Base-by-base conservation (phyloP, 2,329 filamentous ascomycete species). In the Fusarium cyanostomum region DNA sequence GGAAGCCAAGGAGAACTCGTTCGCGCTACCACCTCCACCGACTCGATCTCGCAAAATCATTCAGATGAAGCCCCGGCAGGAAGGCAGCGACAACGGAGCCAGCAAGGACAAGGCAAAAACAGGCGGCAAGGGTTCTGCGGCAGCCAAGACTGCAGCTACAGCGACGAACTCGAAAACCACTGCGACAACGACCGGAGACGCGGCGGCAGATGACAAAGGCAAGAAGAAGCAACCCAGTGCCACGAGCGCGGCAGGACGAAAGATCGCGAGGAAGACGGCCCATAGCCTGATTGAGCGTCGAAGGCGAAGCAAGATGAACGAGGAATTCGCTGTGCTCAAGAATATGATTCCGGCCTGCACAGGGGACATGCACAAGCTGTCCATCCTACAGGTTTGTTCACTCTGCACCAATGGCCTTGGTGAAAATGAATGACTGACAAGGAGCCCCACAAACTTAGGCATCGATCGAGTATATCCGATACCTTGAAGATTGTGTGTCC, bases 361-460 rank as follows among this genome's bases (percentile, higher is more conserved):
- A n/a, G 94, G 93, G 7, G 94, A 98, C 72, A 98, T 98, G 95
- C 95, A 98, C 77, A 99, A 99, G 78, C 81, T 98, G 55, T 93
- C 94, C 13, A 97, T 98, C 68, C 79, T 98, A 46, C 93, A 97
- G 86, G 94, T 96, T 75, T 64, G 84, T 76, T 24, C 7, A 9
- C 34, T 31, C 16, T 27, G 12, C 7, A 27, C 8, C 10, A 21
- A 10, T 28, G 21, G 8, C 18, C 11, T n/a, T n/a, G 27, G 34
- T n/a, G 21, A 42, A 41, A 28, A 10, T 15, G 13, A n/a, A 8
- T 21, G 12, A 38, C 59, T 70, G 37, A 68, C 46, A 51, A 41
- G 41, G 21, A 18, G 42, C 15, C 11, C 11, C 38, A 37, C 18
- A 12, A 28, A 12, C 3, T 8, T 38, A 97, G 93, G 94, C 94